Evolutionary conservation across 2,329 filamentous ascomycete species (phyloP).

Genomic region (Colletotrichum sp.): DNA sequence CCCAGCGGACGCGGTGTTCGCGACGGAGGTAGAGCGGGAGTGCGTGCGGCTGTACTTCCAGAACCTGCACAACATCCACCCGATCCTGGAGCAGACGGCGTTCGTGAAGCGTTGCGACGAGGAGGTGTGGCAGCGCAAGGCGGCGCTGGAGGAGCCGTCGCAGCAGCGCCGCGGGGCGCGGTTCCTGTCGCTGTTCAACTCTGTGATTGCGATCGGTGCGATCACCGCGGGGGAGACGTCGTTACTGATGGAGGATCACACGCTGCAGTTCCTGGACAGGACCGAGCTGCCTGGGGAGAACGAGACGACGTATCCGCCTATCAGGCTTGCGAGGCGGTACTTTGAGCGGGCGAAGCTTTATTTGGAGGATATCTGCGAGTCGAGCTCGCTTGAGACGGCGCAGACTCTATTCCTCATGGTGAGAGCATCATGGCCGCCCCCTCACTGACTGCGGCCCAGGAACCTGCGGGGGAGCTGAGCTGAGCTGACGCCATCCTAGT

Average conservation of each 20-base stretch:
- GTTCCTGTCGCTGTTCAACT: constrained; percentile 20
- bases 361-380: constrained; percentile 23
- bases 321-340: constrained; percentile 16
- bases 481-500: constrained; percentile 8
- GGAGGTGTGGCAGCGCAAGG: constrained; percentile 17
- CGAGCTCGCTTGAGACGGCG: constrained; percentile 21
- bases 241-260: constrained; percentile 18
- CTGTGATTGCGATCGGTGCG: constrained; percentile 20
- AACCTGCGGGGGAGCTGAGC: not conserved
- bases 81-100: constrained; percentile 20
- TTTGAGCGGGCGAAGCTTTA: constrained; percentile 20
- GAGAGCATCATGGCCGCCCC: not conserved
- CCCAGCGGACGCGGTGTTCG: not conserved
- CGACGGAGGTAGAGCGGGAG: constrained; percentile 20
- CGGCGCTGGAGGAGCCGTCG: not conserved
- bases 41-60: constrained; percentile 26
- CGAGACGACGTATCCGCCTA: constrained; percentile 17
- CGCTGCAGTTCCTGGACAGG: constrained; percentile 15
- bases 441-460: not conserved
- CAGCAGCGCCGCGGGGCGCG: constrained; percentile 1
- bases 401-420: constrained; percentile 24
- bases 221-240: constrained; percentile 22
- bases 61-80: constrained; percentile 27
- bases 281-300: constrained; percentile 5
- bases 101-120: constrained; percentile 22